A percentile compares a stretch with the other conserved stretches of the same genome.
Evolutionary conservation across 768 basidiomycete genomes (phyloP).

Genomic region (Mycena galopus): DNA sequence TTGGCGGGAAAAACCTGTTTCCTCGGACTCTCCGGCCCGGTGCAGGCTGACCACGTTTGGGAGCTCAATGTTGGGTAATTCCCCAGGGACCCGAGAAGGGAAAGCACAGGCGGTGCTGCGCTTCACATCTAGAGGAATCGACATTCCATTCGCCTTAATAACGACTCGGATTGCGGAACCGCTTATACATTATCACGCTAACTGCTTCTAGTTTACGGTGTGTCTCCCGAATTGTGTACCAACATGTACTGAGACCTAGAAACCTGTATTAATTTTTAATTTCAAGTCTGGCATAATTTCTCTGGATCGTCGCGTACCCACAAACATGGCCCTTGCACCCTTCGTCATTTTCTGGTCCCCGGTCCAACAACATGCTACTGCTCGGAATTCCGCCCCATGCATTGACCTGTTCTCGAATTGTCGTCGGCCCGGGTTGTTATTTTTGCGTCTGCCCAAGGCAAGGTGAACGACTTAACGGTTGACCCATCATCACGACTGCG

Average conservation of each 20-base stretch:
- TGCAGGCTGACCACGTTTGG: conserved; percentile 20
- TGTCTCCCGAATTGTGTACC: not conserved
- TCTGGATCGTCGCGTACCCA: not conserved
- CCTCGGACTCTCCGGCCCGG: conserved; percentile 32
- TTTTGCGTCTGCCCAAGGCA: no score
- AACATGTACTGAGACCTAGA: not conserved
- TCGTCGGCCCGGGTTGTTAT: not conserved
- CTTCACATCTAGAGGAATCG: no score
- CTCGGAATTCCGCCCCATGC: not conserved
- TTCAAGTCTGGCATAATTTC: not conserved
- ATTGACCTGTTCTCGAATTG: no score
- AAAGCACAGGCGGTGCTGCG: no score
- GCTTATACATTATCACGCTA: not conserved
- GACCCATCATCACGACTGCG: not conserved
- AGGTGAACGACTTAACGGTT: no score
- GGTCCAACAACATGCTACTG: not conserved
- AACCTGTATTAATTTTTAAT: not conserved
- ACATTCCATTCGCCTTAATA: no score
- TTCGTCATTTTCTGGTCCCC: not conserved
- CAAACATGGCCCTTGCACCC: not conserved
- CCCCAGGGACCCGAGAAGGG: not conserved
- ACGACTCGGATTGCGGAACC: not conserved
- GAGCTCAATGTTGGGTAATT: conserved; percentile 29
- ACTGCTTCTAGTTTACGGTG: not conserved
- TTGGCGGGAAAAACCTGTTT: conserved; percentile 26